Conservation (phyloP, 2,329 filamentous ascomycete species). For the Coccinonectria pachysandricola region DNA sequence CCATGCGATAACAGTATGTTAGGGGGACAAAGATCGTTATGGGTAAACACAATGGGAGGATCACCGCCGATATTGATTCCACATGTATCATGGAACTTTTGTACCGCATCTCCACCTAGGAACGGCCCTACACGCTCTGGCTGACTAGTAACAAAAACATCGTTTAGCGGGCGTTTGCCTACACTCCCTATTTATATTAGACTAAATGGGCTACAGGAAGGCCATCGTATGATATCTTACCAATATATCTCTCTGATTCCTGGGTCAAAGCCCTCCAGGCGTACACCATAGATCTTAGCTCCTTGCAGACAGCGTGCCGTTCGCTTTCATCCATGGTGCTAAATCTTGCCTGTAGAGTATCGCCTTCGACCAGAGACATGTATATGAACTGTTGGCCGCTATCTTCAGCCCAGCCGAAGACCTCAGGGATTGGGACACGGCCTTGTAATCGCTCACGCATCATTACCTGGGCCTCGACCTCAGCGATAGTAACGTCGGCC, state of each 20-base stretch:
- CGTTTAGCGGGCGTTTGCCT: constrained; percentile 19
- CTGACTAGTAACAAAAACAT: constrained; percentile 18
- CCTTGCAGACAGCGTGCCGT: constrained; percentile 18
- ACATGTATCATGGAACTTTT: constrained; percentile 21
- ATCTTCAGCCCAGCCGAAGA: constrained; percentile 24
- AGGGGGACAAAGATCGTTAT: constrained; percentile 15
- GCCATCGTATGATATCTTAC: constrained; percentile 7
- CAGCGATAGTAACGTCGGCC: constrained; percentile 17
- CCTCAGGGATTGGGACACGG: constrained; percentile 16
- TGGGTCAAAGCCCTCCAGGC: constrained; percentile 10
- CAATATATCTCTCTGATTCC: constrained; percentile 9
- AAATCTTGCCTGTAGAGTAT: constrained; percentile 13
- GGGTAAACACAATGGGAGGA: constrained; percentile 15
- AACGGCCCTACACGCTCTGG: constrained; percentile 19
- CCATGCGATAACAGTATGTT: constrained; percentile 16
- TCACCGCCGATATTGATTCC: constrained; percentile 19
- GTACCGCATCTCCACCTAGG: constrained; percentile 17
- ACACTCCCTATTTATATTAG: constrained; percentile 19
- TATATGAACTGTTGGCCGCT: constrained; percentile 16
- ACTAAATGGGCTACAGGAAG: neutral
- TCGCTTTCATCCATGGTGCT: constrained; percentile 8
- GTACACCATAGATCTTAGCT: constrained; percentile 17
- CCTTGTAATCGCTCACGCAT: constrained; percentile 17
- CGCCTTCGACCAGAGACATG: constrained; percentile 14
- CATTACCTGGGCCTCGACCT: constrained; percentile 20